These are phyloP conservation scores for Ophiostoma piceae DNA, from an alignment of 2,329 filamentous ascomycete genomes.

Conservation along the genomic window DNA sequence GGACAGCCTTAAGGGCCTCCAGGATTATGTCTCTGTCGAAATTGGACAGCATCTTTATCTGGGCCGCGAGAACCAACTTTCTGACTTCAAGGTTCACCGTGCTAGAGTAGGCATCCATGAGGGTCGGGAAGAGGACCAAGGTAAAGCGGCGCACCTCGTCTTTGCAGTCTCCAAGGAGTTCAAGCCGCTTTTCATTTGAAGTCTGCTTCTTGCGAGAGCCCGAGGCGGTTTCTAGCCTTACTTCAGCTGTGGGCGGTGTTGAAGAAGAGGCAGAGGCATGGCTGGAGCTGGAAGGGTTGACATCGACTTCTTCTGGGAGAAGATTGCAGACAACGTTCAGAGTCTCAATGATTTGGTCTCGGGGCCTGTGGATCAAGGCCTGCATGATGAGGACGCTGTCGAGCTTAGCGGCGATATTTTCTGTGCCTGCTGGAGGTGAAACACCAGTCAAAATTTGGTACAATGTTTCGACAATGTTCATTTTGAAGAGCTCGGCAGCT, in stretches of 20 bases:
- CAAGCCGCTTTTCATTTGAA: slow-evolving; percentile 70
- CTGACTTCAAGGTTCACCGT: slow-evolving; percentile 93
- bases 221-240: neutral
- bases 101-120: slow-evolving; percentile 95
- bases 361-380: slow-evolving; percentile 87
- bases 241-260: neutral
- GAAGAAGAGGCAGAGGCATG: neutral
- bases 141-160: slow-evolving; percentile 85
- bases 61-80: slow-evolving; percentile 91
- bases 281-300: neutral
- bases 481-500: slow-evolving; percentile 85
- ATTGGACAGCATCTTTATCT: slow-evolving; percentile 96
- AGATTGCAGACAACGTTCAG: slow-evolving; percentile 96
- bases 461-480: slow-evolving; percentile 94
- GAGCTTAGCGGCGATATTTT: slow-evolving; percentile 77
- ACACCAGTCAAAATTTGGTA: slow-evolving; percentile 97
- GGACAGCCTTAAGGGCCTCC: slow-evolving; percentile 79
- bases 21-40: slow-evolving; percentile 79
- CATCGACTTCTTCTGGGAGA: slow-evolving; percentile 39
- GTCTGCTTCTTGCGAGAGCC: neutral
- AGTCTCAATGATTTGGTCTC: slow-evolving; percentile 95
- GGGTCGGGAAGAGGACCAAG: slow-evolving; percentile 84
- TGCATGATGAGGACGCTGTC: slow-evolving; percentile 99
- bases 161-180: slow-evolving; percentile 76
- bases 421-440: slow-evolving; percentile 74